These are phyloP conservation scores for Colletotrichum eremochloae DNA, from an alignment of 2,329 filamentous ascomycete genomes.

Conservation along the genomic window DNA sequence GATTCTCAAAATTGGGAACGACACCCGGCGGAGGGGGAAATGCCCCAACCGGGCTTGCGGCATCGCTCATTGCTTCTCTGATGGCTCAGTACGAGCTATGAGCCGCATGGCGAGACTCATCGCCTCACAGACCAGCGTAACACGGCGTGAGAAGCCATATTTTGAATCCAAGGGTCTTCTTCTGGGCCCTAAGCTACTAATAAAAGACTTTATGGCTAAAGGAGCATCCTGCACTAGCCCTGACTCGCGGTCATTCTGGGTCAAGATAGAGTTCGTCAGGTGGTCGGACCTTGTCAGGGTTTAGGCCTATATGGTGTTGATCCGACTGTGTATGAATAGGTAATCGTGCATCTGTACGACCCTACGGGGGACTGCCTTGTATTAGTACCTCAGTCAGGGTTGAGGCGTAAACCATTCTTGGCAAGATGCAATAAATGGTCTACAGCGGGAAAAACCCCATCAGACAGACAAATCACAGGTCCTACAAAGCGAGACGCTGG, in stretches of 20 bases:
- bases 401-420: conserved; percentile 15
- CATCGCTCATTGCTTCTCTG: conserved; percentile 32
- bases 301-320: not conserved
- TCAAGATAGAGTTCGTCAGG: conserved; percentile 29
- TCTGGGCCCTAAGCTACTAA: conserved; percentile 8
- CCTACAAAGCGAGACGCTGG: not conserved
- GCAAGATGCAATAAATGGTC: not conserved
- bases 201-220: conserved; percentile 11
- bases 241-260: conserved; percentile 29
- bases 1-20: conserved; percentile 44
- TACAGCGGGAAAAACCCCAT: conserved; percentile 10
- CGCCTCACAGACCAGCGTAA: conserved; percentile 5
- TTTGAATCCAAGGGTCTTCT: not conserved
- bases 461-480: not conserved
- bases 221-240: not conserved
- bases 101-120: conserved; percentile 25
- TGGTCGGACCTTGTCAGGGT: conserved; percentile 25
- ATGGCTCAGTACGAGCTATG: conserved; percentile 24
- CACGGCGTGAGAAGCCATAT: not conserved
- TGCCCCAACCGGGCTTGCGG: conserved; percentile 34
- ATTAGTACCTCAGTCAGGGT: not conserved
- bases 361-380: too few species aligned
- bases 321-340: too few species aligned
- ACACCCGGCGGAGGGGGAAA: conserved; percentile 45
- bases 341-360: too few species aligned